Conservation (phyloP, 192 early-diverging fungal species). For the Backusella psychrophila region DNA sequence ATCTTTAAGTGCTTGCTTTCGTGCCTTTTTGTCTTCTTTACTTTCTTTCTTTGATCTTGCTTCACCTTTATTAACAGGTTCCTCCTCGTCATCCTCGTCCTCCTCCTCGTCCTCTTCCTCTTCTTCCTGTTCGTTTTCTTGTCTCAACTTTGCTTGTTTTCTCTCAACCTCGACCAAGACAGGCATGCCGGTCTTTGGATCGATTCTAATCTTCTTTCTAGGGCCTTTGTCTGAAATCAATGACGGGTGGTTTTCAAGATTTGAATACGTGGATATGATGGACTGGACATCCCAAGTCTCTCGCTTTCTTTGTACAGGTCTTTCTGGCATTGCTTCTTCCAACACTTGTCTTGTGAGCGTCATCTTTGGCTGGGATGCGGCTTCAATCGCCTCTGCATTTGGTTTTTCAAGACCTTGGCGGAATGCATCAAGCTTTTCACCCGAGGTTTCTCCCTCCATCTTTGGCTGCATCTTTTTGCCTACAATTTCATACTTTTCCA, state of each 20-base stretch:
- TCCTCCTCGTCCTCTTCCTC: conserved; percentile 18
- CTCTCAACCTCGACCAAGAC: conserved; percentile 51
- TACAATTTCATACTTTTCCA: conserved; percentile 75
- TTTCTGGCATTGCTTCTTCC: conserved; percentile 38
- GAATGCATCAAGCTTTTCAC: conserved; percentile 59
- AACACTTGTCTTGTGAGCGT: conserved; percentile 12
- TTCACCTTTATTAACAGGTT: conserved; percentile 62
- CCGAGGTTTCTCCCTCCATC: conserved; percentile 61
- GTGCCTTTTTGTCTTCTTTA: conserved; percentile 87
- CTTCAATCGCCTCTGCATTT: conserved; percentile 35
- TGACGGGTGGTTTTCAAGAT: conserved; percentile 90
- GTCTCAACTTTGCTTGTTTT: conserved; percentile 38
- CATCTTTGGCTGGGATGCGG: conserved; percentile 13
- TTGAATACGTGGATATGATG: conserved; percentile 87
- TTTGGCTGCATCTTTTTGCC: conserved; percentile 65
- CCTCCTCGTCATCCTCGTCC: conserved; percentile 17
- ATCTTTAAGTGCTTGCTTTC: conserved; percentile 86
- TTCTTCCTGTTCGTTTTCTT: conserved; percentile 7
- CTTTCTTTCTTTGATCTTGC: conserved; percentile 82
- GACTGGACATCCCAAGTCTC: conserved; percentile 92
- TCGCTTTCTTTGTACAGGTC: conserved; percentile 51
- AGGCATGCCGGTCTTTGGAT: conserved; percentile 72
- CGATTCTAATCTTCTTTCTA: conserved; percentile 60
- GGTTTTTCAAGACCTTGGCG: conserved; percentile 50
- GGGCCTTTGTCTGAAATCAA: conserved; percentile 68